These are phyloP conservation scores for Misopates orontium DNA, from an alignment of 257 asterid species.

Conservation along the genomic window DNA sequence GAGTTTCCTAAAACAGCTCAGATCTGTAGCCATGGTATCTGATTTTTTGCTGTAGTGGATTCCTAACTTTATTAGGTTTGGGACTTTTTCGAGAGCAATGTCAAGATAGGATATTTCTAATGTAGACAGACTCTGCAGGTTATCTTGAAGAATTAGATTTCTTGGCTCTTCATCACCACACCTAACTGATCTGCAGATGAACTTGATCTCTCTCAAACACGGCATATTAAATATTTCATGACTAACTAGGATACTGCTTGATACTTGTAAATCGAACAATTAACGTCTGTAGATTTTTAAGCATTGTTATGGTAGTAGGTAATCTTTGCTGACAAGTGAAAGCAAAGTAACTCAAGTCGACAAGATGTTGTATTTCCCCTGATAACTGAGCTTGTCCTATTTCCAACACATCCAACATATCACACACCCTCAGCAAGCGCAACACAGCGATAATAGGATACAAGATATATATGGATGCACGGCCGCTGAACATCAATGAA, in stretches of 20 bases:
- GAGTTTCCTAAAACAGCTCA: background rate
- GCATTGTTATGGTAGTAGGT: background rate
- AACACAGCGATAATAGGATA: no score
- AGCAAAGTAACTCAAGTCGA: slow-evolving; percentile 12
- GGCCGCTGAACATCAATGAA: background rate
- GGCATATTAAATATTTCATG: slow-evolving; percentile 8
- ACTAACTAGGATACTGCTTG: no score
- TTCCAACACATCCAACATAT: background rate
- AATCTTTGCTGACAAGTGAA: background rate
- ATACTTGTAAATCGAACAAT: background rate
- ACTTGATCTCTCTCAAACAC: background rate
- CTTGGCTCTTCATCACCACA: background rate
- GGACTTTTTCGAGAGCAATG: background rate
- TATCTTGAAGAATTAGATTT: background rate
- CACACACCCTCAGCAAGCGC: background rate
- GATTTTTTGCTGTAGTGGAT: background rate
- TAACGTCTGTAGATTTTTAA: slow-evolving; percentile 4
- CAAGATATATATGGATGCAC: no score
- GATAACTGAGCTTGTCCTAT: slow-evolving; percentile 13
- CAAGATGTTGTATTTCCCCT: background rate
- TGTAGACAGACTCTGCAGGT: background rate
- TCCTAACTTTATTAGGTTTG: background rate
- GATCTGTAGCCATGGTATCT: background rate
- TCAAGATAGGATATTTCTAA: background rate
- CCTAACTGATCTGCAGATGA: background rate